These are phyloP conservation scores for Prillingera fragicola DNA, from an alignment of 1,284 basidiomycete genomes.

Conservation along the genomic window DNA sequence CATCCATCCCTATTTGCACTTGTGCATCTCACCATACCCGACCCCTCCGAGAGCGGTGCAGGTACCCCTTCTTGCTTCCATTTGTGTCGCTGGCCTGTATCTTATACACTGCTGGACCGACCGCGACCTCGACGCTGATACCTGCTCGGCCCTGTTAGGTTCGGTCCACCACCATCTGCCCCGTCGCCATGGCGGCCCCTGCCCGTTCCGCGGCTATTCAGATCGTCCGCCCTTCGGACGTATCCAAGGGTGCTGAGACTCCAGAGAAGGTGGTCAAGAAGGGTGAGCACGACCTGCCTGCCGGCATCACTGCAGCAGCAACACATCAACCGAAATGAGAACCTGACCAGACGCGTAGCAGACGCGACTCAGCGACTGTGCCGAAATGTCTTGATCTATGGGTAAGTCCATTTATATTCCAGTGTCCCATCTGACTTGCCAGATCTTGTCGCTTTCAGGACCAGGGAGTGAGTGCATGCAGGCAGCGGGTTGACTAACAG, in stretches of 20 bases:
- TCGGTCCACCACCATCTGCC: not conserved
- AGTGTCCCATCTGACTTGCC: slow-evolving; percentile 5
- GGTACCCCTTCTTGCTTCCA: no score
- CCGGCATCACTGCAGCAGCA: not conserved
- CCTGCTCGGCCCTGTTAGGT: no score
- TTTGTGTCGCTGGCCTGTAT: no score
- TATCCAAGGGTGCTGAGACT: slow-evolving; percentile 11
- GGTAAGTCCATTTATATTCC: slow-evolving; percentile 52
- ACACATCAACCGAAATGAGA: slow-evolving; percentile 48
- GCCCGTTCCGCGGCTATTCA: slow-evolving; percentile 54
- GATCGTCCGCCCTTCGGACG: slow-evolving; percentile 53
- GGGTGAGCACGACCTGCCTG: slow-evolving; percentile 3
- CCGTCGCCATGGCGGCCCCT: slow-evolving; percentile 17
- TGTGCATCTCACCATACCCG: no score
- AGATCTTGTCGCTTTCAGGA: slow-evolving; percentile 80
- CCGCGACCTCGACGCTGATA: no score
- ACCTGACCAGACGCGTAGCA: slow-evolving; percentile 33
- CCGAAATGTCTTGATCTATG: slow-evolving; percentile 80
- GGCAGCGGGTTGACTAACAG: slow-evolving; percentile 6
- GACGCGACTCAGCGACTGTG: slow-evolving; percentile 62
- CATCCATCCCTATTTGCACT: no score
- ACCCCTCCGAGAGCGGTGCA: no score
- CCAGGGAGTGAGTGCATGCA: slow-evolving; percentile 54
- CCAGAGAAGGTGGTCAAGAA: slow-evolving; percentile 20
- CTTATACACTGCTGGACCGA: no score